A percentile compares a stretch with the other conserved stretches of the same genome.
Conservation (phyloP, 2,329 filamentous ascomycete genomes). For the Alternaria postmessia region DNA sequence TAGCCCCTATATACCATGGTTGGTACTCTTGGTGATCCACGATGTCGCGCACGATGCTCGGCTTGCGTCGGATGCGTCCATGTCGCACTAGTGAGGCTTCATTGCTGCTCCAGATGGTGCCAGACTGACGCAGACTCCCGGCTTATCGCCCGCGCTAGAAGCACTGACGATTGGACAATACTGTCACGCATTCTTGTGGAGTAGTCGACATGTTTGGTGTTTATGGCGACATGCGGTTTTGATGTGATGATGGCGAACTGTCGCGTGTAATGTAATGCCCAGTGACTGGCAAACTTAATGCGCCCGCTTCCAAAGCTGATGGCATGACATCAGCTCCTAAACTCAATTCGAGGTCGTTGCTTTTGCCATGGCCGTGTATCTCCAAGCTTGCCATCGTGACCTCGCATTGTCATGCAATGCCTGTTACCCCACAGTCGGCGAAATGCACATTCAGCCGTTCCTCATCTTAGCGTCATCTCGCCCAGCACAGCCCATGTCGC, state of each 20-base stretch:
- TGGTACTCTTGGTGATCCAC: constrained; percentile 19
- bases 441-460: constrained; percentile 2
- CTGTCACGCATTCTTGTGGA: constrained; percentile 1
- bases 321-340: not conserved
- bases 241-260: not conserved
- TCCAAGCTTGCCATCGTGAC: constrained; percentile 15
- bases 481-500: constrained; percentile 8
- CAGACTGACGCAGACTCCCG: constrained; percentile 27
- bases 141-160: constrained; percentile 8
- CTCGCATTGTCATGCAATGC: constrained; percentile 3
- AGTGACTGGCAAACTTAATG: not conserved
- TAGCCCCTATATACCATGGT: constrained; percentile 36
- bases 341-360: not conserved
- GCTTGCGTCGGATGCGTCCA: constrained; percentile 36
- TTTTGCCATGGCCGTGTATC: not conserved
- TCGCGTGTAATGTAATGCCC: not conserved
- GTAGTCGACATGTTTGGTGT: not conserved
- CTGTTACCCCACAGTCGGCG: constrained; percentile 23
- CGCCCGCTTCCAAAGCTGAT: not conserved
- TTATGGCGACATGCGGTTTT: not conserved
- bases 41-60: constrained; percentile 31
- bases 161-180: constrained; percentile 19
- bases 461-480: not conserved
- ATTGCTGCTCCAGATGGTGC: constrained; percentile 12
- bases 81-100: constrained; percentile 23